phyloP scores from a whole-genome alignment of 768 basidiomycete species.

The Collybia sordida region DNA sequence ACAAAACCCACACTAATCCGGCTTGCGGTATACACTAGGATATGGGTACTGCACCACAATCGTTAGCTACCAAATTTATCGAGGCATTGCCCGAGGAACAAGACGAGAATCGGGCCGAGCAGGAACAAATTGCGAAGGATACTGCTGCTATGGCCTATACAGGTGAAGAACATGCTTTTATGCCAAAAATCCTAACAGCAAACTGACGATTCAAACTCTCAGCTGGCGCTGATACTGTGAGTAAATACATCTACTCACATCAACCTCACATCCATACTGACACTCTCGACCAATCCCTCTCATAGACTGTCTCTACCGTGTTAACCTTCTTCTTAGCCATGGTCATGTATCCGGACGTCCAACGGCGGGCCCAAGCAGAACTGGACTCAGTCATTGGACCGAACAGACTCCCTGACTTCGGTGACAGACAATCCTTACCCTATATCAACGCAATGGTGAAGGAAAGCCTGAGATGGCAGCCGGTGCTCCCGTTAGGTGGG shows the following conservation, averaged over 20 bases:
- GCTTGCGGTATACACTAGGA: not conserved
- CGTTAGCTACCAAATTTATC: too few species aligned
- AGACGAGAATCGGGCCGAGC: not conserved
- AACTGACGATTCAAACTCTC: too few species aligned
- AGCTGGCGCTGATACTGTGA: conserved; percentile 13
- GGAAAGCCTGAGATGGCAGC: too few species aligned
- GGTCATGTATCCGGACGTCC: conserved; percentile 35
- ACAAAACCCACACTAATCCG: conserved; percentile 4
- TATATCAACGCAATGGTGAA: too few species aligned
- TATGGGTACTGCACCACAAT: not conserved
- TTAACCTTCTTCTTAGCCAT: conserved; percentile 35
- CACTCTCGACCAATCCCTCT: not conserved
- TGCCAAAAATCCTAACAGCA: too few species aligned
- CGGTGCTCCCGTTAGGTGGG: conserved; percentile 14
- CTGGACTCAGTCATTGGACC: conserved; percentile 34
- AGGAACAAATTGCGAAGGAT: conserved; percentile 10
- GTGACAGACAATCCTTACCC: conserved; percentile 29
- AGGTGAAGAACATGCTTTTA: too few species aligned
- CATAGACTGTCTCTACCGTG: conserved; percentile 33
- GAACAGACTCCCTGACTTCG: conserved; percentile 37
- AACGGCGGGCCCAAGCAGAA: conserved; percentile 36
- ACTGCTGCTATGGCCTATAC: conserved; percentile 11
- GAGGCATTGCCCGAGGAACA: not conserved
- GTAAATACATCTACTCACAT: not conserved
- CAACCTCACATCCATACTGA: not conserved